Evolutionary conservation across 305 asterid species (phyloP).

Genomic region (Lippia alba): DNA sequence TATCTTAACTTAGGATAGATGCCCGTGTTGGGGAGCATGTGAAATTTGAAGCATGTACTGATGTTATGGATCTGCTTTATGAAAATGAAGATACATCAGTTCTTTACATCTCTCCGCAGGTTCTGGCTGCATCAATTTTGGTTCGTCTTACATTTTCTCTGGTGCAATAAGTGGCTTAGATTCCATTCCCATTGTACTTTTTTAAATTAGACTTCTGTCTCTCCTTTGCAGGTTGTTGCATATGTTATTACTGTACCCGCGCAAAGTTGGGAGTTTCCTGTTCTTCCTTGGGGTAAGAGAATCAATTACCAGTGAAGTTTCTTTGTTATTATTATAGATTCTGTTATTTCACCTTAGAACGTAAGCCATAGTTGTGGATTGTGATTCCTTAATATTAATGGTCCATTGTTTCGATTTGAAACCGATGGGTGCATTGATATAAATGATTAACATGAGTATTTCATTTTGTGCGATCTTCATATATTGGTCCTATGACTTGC

Average conservation of each 20-base stretch:
- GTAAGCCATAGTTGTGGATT: neutral
- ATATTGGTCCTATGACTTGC: neutral
- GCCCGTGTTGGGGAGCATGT: constrained; percentile 66
- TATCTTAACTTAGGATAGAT: constrained; percentile 47
- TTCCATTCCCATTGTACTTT: constrained; percentile 7
- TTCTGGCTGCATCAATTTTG: constrained; percentile 76
- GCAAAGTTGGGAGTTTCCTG: constrained; percentile 82
- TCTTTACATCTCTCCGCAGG: constrained; percentile 56
- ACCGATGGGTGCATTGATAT: too few species aligned
- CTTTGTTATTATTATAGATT: constrained; percentile 18
- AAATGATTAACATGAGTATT: too few species aligned
- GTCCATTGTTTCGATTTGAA: too few species aligned
- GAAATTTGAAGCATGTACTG: constrained; percentile 68
- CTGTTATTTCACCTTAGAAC: constrained; percentile 13
- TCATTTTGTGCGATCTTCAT: too few species aligned
- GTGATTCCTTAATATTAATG: neutral
- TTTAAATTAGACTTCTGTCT: constrained; percentile 10
- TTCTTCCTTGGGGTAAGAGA: constrained; percentile 83
- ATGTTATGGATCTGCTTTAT: constrained; percentile 84
- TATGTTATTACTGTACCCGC: constrained; percentile 74
- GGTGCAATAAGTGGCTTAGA: neutral
- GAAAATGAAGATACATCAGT: constrained; percentile 66
- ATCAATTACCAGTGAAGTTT: constrained; percentile 5
- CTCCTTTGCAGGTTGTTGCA: constrained; percentile 59
- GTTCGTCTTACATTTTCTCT: constrained; percentile 42